Conservation (phyloP, 2,329 filamentous ascomycete genomes). For the Aspergillus bombycis region DNA sequence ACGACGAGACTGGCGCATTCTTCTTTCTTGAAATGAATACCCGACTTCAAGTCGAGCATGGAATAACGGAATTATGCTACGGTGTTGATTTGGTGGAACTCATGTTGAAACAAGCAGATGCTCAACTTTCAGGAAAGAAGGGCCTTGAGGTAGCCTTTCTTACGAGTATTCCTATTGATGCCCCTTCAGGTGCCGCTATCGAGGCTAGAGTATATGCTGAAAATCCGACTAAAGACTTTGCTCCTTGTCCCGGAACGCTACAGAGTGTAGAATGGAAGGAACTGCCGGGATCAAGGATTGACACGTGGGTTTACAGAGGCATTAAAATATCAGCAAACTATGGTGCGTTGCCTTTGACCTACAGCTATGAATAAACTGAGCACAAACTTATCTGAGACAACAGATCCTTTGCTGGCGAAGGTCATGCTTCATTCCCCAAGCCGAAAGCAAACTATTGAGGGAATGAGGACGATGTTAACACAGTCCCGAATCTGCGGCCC, state of each 20-base stretch:
- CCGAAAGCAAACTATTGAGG: slow-evolving; percentile 47
- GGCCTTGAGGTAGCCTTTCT: slow-evolving; percentile 49
- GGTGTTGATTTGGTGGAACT: slow-evolving; percentile 58
- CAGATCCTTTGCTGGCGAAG: slow-evolving; percentile 60
- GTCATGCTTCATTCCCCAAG: slow-evolving; percentile 57
- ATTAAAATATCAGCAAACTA: slow-evolving; percentile 61
- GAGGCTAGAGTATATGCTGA: slow-evolving; percentile 61
- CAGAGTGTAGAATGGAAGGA: slow-evolving; percentile 61
- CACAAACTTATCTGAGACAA: background rate
- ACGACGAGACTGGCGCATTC: slow-evolving; percentile 78
- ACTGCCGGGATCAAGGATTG: slow-evolving; percentile 55
- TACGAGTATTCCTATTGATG: slow-evolving; percentile 45
- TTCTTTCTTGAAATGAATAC: slow-evolving; percentile 68
- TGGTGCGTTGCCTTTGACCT: slow-evolving; percentile 41
- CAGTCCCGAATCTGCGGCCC: slow-evolving; percentile 56
- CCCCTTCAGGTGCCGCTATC: slow-evolving; percentile 53
- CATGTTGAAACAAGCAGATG: slow-evolving; percentile 60
- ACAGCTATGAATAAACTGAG: background rate
- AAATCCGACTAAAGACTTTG: slow-evolving; percentile 61
- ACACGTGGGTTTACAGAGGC: slow-evolving; percentile 66
- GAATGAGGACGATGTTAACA: slow-evolving; percentile 48
- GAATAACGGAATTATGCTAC: slow-evolving; percentile 61
- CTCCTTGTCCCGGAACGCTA: slow-evolving; percentile 62
- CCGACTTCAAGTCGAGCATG: slow-evolving; percentile 61
- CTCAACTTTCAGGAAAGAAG: slow-evolving; percentile 48